Evolutionary conservation across 352 stramenopile species (phyloP), one percentile per base, ranked within the genome.

Genomic region (Globisporangium radiosum): DNA sequence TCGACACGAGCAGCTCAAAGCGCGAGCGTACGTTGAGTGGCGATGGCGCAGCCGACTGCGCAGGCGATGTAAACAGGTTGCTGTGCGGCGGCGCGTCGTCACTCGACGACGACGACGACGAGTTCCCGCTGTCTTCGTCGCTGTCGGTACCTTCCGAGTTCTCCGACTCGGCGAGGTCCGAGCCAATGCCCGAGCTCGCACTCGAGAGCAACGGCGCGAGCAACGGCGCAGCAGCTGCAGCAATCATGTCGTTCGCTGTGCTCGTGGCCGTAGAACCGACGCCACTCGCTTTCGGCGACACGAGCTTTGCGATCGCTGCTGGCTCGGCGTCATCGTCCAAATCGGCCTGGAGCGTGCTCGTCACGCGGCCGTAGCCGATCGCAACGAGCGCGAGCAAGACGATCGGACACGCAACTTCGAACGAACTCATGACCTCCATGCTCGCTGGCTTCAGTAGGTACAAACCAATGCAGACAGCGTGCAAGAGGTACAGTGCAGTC

Each of bases 81-180:
- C 40, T 8, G 40, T 44, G 40, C 40, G 40, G 44, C 10, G 64
- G 62, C 37, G 66, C 25, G 40, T 44, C 40, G 7, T 44, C 40
- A 3, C 11, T 13, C 7, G 7, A 8, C 7, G 7, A 14, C 48
- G 81, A 91, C 7, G 81, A 89, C 3, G 78, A 89, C 47, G 77
- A 88, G 63, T 85, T 85, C 49, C 72, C 75, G 57, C 78, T 88
- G 17, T 91, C 81, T 66, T 91, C 78, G 38, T 89, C 81, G 48
- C 81, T 91, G 59, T 91, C 78, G 6, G 81, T 91, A 50, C 72
- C 73, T 52, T 91, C 81, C 13, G 81, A 91, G 56, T 88, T 87
- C 59, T 88, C 81, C 5, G 78, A 89, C 59, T 91, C 81, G 10
- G 74, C 80, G n/a, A 90, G 60, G 54, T 78, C 77, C 14, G 77